phyloP scores from a whole-genome alignment of 2,329 filamentous ascomycete genomes.

The Neurospora sp. region DNA sequence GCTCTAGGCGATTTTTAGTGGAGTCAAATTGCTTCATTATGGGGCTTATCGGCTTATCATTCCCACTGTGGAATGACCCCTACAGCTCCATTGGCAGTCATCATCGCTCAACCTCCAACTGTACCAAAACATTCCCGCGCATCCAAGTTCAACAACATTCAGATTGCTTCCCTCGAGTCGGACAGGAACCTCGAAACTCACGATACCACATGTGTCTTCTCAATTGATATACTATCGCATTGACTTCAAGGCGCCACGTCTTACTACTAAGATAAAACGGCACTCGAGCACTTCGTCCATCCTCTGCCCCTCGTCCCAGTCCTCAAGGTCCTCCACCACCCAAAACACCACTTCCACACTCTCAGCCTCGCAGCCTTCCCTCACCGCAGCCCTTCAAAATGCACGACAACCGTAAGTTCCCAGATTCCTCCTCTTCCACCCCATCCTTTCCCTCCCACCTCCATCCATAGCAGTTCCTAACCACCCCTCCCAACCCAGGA shows the following conservation, averaged over 20 bases:
- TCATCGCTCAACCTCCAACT: background rate
- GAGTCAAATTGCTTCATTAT: conserved; percentile 11
- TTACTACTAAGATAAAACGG: background rate
- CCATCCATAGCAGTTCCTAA: background rate
- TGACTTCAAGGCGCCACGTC: too few species aligned
- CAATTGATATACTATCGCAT: background rate
- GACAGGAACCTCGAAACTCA: background rate
- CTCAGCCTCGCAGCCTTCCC: background rate
- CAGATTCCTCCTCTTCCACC: background rate
- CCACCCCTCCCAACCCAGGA: conserved; percentile 33
- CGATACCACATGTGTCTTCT: background rate
- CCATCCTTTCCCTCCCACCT: background rate
- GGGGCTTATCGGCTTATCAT: conserved; percentile 13
- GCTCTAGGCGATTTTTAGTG: conserved; percentile 5
- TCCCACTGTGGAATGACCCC: background rate
- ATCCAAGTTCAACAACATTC: background rate
- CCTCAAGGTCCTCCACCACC: background rate
- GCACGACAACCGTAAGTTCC: conserved; percentile 27
- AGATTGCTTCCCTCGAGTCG: background rate
- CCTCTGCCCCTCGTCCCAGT: background rate
- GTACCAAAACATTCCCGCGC: background rate
- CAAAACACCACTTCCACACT: background rate
- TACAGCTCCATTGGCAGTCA: background rate
- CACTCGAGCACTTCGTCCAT: background rate
- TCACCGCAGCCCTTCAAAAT: conserved; percentile 17